Conservation (phyloP, 306 rosid species). For the Vigna unguiculata region DNA sequence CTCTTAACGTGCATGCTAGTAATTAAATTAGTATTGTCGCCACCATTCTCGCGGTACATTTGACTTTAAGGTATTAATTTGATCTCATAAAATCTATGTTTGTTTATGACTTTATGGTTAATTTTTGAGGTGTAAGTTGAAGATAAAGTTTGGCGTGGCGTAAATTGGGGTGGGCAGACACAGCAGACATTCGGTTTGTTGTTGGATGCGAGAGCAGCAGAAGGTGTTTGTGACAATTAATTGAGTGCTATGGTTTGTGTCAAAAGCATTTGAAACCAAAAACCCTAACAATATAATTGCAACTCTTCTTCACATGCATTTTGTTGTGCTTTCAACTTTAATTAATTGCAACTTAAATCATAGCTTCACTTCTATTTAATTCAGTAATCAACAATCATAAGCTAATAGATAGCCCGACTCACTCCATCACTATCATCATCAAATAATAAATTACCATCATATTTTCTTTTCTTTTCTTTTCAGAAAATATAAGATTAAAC, state of each 20-base stretch:
- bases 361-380: not conserved
- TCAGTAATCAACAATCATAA: constrained; percentile 7
- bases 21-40: not conserved
- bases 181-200: constrained; percentile 27
- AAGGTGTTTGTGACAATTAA: constrained; percentile 8
- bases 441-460: too few relatives aligned
- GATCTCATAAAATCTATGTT: not conserved
- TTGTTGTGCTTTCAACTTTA: constrained; percentile 9
- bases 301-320: not conserved
- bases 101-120: not conserved
- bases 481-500: too few relatives aligned
- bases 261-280: not conserved
- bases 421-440: not conserved
- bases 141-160: not conserved
- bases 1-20: constrained; percentile 53
- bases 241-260: not conserved
- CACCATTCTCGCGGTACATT: constrained; percentile 21
- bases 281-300: constrained; percentile 26
- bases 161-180: constrained; percentile 14
- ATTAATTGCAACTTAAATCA: constrained; percentile 5
- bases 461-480: too few relatives aligned
- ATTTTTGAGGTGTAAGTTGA: not conserved
- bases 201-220: constrained; percentile 30
- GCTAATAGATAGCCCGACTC: not conserved
- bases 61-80: not conserved